Percentiles rank a stretch among this genome's conserved stretches.
Conservation (phyloP, 306 rosid genomes). For the Amphicarpaea edgeworthii region DNA sequence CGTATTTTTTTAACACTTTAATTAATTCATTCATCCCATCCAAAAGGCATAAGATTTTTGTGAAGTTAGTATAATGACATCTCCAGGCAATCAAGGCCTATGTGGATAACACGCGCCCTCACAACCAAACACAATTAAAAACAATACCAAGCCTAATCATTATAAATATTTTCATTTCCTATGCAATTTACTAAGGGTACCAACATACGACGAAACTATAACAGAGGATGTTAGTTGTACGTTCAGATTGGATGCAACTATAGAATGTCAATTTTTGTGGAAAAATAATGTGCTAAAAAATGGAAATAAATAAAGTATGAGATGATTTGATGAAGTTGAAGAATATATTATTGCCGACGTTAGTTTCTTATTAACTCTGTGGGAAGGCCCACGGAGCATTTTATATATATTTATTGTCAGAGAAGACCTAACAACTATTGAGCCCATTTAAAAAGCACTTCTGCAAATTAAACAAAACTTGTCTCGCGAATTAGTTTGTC, state of each 20-base stretch:
- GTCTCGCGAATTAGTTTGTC: neutral
- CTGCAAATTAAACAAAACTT: neutral
- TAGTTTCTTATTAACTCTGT: neutral
- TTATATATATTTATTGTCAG: neutral
- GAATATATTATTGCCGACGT: neutral
- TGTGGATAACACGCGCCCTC: too few relatives aligned
- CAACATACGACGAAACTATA: neutral
- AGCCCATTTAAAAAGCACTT: constrained; percentile 7
- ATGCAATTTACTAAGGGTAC: neutral
- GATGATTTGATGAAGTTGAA: constrained; percentile 2
- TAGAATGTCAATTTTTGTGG: neutral
- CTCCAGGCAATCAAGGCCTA: too few relatives aligned
- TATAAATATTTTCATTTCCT: neutral
- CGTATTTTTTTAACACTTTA: too few relatives aligned
- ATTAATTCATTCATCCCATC: too few relatives aligned
- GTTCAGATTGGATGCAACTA: neutral
- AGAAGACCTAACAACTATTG: neutral
- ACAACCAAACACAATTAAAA: too few relatives aligned
- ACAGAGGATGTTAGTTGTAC: neutral
- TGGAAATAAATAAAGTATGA: neutral
- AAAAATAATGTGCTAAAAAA: neutral
- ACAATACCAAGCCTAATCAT: neutral
- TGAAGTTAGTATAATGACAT: too few relatives aligned
- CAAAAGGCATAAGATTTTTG: too few relatives aligned
- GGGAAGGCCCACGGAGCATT: neutral